Conservation (phyloP, 2,329 filamentous ascomycete species). For the Geosmithia putterillii region DNA sequence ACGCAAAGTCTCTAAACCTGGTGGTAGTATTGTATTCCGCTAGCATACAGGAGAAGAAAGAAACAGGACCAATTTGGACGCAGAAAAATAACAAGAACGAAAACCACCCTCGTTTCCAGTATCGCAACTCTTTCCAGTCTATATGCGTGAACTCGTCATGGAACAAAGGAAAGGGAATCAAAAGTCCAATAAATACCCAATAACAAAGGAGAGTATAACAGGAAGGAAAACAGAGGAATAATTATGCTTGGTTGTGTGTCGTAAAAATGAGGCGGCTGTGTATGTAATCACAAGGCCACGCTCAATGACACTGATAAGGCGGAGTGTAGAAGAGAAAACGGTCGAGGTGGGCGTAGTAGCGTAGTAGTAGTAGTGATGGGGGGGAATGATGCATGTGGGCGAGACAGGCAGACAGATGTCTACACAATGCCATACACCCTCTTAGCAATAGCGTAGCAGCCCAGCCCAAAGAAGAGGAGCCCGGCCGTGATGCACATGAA, state of each 20-base stretch:
- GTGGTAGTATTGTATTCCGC: not conserved
- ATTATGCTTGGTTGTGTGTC: too few relatives aligned
- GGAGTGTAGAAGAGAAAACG: too few relatives aligned
- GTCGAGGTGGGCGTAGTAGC: too few relatives aligned
- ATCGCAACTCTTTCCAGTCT: not conserved
- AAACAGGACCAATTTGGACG: not conserved
- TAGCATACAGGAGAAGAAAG: not conserved
- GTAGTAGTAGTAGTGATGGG: too few relatives aligned
- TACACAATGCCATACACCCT: slow-evolving; percentile 70
- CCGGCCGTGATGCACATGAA: slow-evolving; percentile 66
- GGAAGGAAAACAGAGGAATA: not conserved
- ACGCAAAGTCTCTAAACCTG: not conserved
- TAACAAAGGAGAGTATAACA: not conserved
- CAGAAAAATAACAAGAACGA: not conserved
- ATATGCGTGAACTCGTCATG: not conserved
- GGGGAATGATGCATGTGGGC: too few relatives aligned
- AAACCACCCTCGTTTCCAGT: not conserved
- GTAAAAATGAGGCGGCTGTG: too few relatives aligned
- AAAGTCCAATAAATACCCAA: too few relatives aligned
- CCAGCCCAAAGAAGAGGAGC: slow-evolving; percentile 64
- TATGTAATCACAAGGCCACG: too few relatives aligned
- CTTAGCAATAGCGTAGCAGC: slow-evolving; percentile 74
- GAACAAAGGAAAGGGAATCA: not conserved
- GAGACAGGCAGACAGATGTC: not conserved
- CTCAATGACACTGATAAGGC: too few relatives aligned